Conservation (phyloP, 768 basidiomycete genomes). For the Suillus luteus region DNA sequence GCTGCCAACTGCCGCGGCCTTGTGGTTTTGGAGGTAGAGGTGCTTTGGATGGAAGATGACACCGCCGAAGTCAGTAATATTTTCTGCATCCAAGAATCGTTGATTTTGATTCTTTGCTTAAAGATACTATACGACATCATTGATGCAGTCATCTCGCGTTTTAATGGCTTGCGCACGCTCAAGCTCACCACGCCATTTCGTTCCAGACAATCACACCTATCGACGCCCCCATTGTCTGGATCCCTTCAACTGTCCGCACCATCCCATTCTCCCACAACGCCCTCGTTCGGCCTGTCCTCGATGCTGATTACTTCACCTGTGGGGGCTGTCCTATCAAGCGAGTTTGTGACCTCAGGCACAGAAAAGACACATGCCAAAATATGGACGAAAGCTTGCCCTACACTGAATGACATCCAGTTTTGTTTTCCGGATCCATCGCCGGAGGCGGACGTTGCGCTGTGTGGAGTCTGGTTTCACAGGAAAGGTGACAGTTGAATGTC, state of each 20-base stretch:
- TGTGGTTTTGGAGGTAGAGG: conserved; percentile 30
- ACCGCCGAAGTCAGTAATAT: conserved; percentile 29
- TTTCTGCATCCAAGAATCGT: background rate
- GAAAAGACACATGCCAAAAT: conserved; percentile 30
- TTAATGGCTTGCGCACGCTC: conserved; percentile 29
- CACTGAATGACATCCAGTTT: conserved; percentile 31
- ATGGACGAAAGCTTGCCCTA: conserved; percentile 32
- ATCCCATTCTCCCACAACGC: conserved; percentile 10
- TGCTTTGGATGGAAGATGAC: conserved; percentile 29
- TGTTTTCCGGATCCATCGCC: conserved; percentile 30
- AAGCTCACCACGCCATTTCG: conserved; percentile 36
- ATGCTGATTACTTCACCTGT: background rate
- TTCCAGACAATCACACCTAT: conserved; percentile 22
- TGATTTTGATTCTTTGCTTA: background rate
- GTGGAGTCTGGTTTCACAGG: conserved; percentile 34
- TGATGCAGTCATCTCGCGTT: conserved; percentile 35
- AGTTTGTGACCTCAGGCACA: conserved; percentile 30
- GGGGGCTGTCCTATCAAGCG: conserved; percentile 17
- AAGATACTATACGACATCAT: conserved; percentile 33
- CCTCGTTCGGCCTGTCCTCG: background rate
- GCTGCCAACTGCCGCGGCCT: conserved; percentile 16
- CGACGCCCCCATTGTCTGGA: conserved; percentile 8
- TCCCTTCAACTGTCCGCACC: conserved; percentile 10
- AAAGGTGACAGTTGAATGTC: conserved; percentile 11
- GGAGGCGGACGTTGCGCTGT: conserved; percentile 31